Conservation (phyloP, 805 yeast genomes). For the Myxozyma geophila region DNA sequence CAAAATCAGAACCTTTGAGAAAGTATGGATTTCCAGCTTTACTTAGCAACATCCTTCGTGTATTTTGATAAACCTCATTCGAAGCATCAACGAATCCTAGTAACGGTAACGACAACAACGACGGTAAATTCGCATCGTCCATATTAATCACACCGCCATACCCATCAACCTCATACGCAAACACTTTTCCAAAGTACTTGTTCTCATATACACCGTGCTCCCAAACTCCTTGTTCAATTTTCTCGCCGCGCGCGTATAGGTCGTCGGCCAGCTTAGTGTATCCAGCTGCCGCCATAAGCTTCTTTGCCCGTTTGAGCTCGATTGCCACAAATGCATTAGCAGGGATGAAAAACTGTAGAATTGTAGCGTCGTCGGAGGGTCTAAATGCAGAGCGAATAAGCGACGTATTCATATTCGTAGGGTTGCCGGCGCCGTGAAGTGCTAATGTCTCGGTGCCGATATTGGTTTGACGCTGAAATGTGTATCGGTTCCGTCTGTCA, state of each 20-base stretch:
- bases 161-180: slow-evolving; percentile 89
- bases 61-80: slow-evolving; percentile 72
- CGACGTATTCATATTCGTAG: slow-evolving; percentile 72
- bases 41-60: slow-evolving; percentile 73
- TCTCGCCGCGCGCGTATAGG: slow-evolving; percentile 48
- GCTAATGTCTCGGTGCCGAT: slow-evolving; percentile 80
- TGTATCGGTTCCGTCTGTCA: slow-evolving; percentile 55
- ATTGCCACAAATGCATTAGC: slow-evolving; percentile 78
- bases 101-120: slow-evolving; percentile 74
- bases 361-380: slow-evolving; percentile 86
- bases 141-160: slow-evolving; percentile 72
- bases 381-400: slow-evolving; percentile 81
- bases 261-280: slow-evolving; percentile 35
- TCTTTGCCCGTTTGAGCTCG: slow-evolving; percentile 49
- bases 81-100: slow-evolving; percentile 61
- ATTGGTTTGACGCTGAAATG: slow-evolving; percentile 73
- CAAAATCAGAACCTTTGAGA: slow-evolving; percentile 62
- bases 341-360: slow-evolving; percentile 80
- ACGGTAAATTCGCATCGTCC: slow-evolving; percentile 90
- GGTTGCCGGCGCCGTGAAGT: slow-evolving; percentile 80
- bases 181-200: slow-evolving; percentile 72
- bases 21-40: slow-evolving; percentile 79
- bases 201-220: slow-evolving; percentile 70
- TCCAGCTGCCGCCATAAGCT: slow-evolving; percentile 38
- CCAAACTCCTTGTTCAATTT: slow-evolving; percentile 61